Base-by-base conservation (phyloP, 179 eudicot genomes). In the Heliamphora pulchella region DNA sequence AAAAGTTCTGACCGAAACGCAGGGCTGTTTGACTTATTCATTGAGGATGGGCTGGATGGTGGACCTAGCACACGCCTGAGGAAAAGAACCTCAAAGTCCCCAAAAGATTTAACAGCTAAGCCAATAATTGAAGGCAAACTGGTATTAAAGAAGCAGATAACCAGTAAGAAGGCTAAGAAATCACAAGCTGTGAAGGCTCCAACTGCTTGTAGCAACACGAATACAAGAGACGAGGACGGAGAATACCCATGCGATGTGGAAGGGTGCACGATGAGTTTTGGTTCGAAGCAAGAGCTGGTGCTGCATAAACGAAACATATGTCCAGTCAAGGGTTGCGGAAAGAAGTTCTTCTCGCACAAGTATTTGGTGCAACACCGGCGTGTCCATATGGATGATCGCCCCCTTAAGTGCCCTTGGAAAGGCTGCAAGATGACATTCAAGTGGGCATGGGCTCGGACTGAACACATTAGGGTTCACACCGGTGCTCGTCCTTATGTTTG, bases 381-480 rank as follows among this genome's bases (percentile, higher is more conserved):
- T 48, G 99, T 96, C 61, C 99, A 96, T 63, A 77, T 83, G 84
- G 99, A 96, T 39, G 98, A 92, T 80, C 91, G 99, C 62, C 99
- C 99, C 5, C 86, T 96, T 2, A 91, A 92, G 82, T 96, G 99
- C 78, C 99, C 99, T 2, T 96, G 99, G 99, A 94, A 96, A 83
- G 98, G 99, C 5, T 96, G 99, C 86, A 89, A 87, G 83, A 96
- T 94, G 99, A 83, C 92, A 0, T 96, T 96, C 84, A 96, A 96
- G 83, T 96, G 99, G 99, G 99, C 99, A 0, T 96, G 99, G 99
- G 99, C 99, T 1, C 87, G 99, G 74, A 96, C 99, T 0, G 99
- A 96, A 74, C 99, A 96, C 83, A 92, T 96, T 0, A 80, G 99
- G 55, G 98, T 96, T 63, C 99, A 96, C 81, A 96, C 99, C 0